Percentiles rank a stretch among this genome's conserved stretches.
These are phyloP conservation scores for Erysimum cheiri DNA, from an alignment of 441 rosid species.

Conservation along the genomic window DNA sequence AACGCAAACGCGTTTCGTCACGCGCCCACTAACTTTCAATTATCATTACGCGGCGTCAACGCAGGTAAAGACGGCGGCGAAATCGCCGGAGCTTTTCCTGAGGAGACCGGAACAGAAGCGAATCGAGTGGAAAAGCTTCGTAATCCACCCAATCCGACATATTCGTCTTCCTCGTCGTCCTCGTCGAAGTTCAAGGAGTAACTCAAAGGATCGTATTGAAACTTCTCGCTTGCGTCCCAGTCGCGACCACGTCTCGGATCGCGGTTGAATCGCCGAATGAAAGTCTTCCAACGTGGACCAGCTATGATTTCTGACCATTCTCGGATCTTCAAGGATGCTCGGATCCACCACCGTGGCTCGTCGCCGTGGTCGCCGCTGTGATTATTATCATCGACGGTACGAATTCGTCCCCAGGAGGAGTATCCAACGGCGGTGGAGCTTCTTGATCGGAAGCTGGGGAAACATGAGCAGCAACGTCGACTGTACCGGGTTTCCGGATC, in stretches of 20 bases:
- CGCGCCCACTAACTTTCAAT: slow-evolving; percentile 37
- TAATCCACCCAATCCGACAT: slow-evolving; percentile 38
- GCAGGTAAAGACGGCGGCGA: slow-evolving; percentile 23
- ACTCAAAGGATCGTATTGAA: slow-evolving; percentile 74
- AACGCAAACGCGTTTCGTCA: slow-evolving; percentile 39
- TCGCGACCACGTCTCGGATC: slow-evolving; percentile 50
- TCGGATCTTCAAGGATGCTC: slow-evolving; percentile 42
- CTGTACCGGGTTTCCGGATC: slow-evolving; percentile 38
- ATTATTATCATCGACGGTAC: slow-evolving; percentile 37
- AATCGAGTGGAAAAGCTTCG: slow-evolving; percentile 46
- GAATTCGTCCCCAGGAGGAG: slow-evolving; percentile 65
- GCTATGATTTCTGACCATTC: slow-evolving; percentile 93
- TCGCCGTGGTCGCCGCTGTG: slow-evolving; percentile 25
- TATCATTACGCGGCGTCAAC: slow-evolving; percentile 37
- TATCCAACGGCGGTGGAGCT: slow-evolving; percentile 44
- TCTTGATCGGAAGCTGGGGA: slow-evolving; percentile 59
- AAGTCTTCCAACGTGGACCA: slow-evolving; percentile 94
- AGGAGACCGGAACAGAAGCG: slow-evolving; percentile 43
- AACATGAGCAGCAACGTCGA: slow-evolving; percentile 43
- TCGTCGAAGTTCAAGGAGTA: slow-evolving; percentile 44
- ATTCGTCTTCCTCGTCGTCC: slow-evolving; percentile 41
- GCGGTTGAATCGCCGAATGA: slow-evolving; percentile 72
- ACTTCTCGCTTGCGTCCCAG: slow-evolving; percentile 56
- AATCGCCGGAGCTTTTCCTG: slow-evolving; percentile 38
- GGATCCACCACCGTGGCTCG: slow-evolving; percentile 44